Conservation (phyloP, 2,329 filamentous ascomycete genomes). For the Thielaviopsis euricoi region DNA sequence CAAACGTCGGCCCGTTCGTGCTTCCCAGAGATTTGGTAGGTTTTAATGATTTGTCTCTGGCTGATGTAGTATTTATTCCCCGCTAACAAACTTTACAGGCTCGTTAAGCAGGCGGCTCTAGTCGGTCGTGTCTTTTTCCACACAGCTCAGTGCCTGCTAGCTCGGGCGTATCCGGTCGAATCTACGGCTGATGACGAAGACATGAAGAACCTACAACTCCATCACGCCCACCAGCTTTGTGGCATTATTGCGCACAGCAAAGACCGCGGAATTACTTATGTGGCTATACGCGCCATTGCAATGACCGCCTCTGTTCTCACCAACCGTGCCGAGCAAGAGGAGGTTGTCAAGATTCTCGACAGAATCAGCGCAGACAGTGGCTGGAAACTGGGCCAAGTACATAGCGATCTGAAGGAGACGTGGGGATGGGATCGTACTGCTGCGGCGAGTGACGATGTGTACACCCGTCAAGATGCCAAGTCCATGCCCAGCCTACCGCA, state of each 20-base stretch:
- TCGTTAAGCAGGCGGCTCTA: slow-evolving; percentile 67
- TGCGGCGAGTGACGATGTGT: neutral
- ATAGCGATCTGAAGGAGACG: slow-evolving; percentile 52
- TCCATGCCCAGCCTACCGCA: neutral
- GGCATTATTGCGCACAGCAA: slow-evolving; percentile 77
- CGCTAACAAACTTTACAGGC: slow-evolving; percentile 29
- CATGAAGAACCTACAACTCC: slow-evolving; percentile 52
- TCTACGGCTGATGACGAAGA: slow-evolving; percentile 41
- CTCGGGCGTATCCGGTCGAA: slow-evolving; percentile 60
- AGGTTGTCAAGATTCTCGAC: slow-evolving; percentile 62
- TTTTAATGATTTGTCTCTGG: too few species aligned
- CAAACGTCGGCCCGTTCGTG: slow-evolving; percentile 52
- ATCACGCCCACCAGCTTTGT: slow-evolving; percentile 71
- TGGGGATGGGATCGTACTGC: slow-evolving; percentile 52
- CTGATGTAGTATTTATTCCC: too few species aligned
- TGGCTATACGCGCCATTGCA: slow-evolving; percentile 63
- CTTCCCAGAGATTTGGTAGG: slow-evolving; percentile 77
- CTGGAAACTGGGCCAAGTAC: slow-evolving; percentile 60
- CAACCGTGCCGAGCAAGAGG: slow-evolving; percentile 55
- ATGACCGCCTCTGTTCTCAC: slow-evolving; percentile 61
- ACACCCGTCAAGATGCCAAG: neutral
- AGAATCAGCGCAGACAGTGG: slow-evolving; percentile 61
- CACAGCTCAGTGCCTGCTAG: slow-evolving; percentile 64
- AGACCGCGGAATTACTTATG: slow-evolving; percentile 60
- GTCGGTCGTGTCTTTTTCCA: slow-evolving; percentile 80